Conservation (phyloP, 2,329 filamentous ascomycete species). For the Pyricularia sp. region DNA sequence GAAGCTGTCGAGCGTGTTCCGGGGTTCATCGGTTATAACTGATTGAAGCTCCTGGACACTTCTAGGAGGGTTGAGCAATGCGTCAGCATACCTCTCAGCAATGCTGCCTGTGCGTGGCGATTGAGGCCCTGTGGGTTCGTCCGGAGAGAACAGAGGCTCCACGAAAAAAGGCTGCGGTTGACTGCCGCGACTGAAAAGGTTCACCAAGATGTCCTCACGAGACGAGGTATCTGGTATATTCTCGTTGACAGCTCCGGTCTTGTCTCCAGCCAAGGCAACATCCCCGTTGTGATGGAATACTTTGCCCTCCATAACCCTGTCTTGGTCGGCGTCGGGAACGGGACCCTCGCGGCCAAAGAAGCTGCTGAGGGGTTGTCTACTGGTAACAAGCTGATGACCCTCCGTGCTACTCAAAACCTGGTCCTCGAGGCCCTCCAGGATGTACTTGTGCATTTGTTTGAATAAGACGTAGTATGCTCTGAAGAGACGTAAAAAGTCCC, state of each 20-base stretch:
- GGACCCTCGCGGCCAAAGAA: slow-evolving; percentile 60
- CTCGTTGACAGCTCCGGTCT: slow-evolving; percentile 41
- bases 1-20: slow-evolving; percentile 4
- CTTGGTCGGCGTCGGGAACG: slow-evolving; percentile 49
- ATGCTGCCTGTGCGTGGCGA: slow-evolving; percentile 9
- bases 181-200: slow-evolving; percentile 27
- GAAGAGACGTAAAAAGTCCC: slow-evolving; percentile 85
- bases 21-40: slow-evolving; percentile 17
- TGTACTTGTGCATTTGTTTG: slow-evolving; percentile 78
- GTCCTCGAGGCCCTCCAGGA: slow-evolving; percentile 64
- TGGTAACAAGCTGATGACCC: slow-evolving; percentile 61
- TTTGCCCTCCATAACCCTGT: slow-evolving; percentile 54
- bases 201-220: slow-evolving; percentile 9
- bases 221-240: slow-evolving; percentile 37
- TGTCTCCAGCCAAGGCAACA: slow-evolving; percentile 47
- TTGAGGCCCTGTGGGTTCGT: neutral
- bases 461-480: slow-evolving; percentile 84
- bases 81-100: slow-evolving; percentile 27
- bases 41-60: slow-evolving; percentile 28
- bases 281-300: slow-evolving; percentile 49
- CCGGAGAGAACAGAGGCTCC: slow-evolving; percentile 2
- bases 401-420: slow-evolving; percentile 64
- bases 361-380: slow-evolving; percentile 62
- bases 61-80: slow-evolving; percentile 31
- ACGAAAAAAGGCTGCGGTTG: slow-evolving; percentile 17